Base-by-base conservation (phyloP, 371 early-diverging fungal genomes). In the Rhizopus sp. region DNA sequence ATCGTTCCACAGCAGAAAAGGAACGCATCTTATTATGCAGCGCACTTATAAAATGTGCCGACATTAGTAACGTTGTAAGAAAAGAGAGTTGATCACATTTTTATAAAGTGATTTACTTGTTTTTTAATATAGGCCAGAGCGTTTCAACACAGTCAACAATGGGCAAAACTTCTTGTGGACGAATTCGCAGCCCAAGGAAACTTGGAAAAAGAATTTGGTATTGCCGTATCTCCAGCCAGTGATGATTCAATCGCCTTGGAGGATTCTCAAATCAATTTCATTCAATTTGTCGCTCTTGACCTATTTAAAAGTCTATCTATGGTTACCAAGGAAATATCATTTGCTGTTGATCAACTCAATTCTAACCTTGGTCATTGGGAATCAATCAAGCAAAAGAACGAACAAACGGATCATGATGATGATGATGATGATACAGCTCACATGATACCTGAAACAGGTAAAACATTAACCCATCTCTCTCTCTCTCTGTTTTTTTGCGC, bases 21-120 rank as follows among this genome's bases (percentile, higher is more conserved):
- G 86, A 85, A 51, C 64, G 79, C 13, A 23, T 80, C 12, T 55
- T 82, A 44, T 70, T 92, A 8, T 84, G 85, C 17, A 82, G 83
- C 42, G 86, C 85, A 5, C 62, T 92, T 5, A 88, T 93, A 64
- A 93, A 93, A 69, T 91, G 91, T 70, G 88, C 93, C 13, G 93
- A 93, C 58, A 88, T 93, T 50, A 87, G 88, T 62, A 93, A 93
- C 55, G 82, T 81, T 46, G 81, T 78, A 71, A 50, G 78, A 57
- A 7, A 15, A 23, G 23, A 23, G 48, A 12, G 29, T 32, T n/a
- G 10, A 31, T 8, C 29, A 49, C 13, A 38, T 50, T 35, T 23
- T 31, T 17, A 53, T 32, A 57, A 44, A 46, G 15, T 8, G 13
- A 34, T 30, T 41, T 7, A 8, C 32, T 5, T 29, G 0, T 41